Conservation (phyloP, 75 land plant genomes). For the Cupressus sempervirens region DNA sequence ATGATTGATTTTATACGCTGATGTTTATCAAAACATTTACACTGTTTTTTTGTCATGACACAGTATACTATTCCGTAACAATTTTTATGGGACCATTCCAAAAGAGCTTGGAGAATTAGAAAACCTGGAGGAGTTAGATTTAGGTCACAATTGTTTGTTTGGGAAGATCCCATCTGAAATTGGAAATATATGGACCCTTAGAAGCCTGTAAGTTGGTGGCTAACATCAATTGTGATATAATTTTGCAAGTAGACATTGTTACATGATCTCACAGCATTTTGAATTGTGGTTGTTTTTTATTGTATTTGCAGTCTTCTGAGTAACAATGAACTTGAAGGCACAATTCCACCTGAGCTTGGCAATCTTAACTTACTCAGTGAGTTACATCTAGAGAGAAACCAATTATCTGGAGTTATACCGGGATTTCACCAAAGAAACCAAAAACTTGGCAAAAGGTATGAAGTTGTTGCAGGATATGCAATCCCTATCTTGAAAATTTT, state of each 20-base stretch:
- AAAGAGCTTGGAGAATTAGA: constrained; percentile 46
- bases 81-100: constrained; percentile 64
- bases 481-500: neutral
- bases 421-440: constrained; percentile 24
- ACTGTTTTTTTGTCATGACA: constrained; percentile 1
- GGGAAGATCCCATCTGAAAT: constrained; percentile 68
- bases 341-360: constrained; percentile 25
- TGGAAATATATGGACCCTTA: constrained; percentile 43
- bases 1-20: neutral
- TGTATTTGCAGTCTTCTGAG: constrained; percentile 41
- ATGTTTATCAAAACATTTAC: neutral
- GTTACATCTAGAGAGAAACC: constrained; percentile 26
- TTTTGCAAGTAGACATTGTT: neutral
- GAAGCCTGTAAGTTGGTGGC: constrained; percentile 42
- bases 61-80: constrained; percentile 41
- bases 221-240: neutral
- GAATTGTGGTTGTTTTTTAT: neutral
- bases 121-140: constrained; percentile 54
- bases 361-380: constrained; percentile 27
- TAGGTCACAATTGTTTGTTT: constrained; percentile 59
- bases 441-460: constrained; percentile 36
- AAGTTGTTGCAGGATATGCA: neutral
- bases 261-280: neutral
- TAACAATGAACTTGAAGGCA: constrained; percentile 45
- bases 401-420: constrained; percentile 5